phyloP scores from a whole-genome alignment of 371 early-diverging fungal species.

The Lichtheimia corymbifera region DNA sequence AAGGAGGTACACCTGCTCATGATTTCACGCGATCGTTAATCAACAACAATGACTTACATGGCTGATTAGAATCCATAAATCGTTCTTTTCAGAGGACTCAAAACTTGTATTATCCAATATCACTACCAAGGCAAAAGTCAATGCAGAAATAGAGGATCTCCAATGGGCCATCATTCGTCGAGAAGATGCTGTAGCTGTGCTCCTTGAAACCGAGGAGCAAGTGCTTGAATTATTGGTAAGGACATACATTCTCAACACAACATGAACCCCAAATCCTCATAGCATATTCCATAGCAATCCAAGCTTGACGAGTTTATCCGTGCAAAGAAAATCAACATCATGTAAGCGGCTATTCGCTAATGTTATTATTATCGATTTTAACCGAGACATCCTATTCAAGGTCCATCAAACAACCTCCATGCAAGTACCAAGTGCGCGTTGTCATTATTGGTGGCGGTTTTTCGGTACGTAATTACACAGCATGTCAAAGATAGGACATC shows the following conservation, averaged over 20 bases:
- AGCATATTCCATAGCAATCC: neutral
- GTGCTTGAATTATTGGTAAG: conserved; percentile 33
- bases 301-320: conserved; percentile 10
- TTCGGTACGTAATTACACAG: conserved; percentile 25
- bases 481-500: too few species aligned
- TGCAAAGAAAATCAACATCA: conserved; percentile 4
- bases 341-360: neutral
- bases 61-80: conserved; percentile 35
- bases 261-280: neutral
- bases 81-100: conserved; percentile 31
- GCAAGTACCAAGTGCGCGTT: conserved; percentile 22
- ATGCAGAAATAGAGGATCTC: conserved; percentile 20
- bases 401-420: conserved; percentile 1
- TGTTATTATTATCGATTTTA: too few species aligned
- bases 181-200: conserved; percentile 23
- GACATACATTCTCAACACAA: neutral
- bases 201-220: conserved; percentile 38
- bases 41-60: neutral
- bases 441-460: conserved; percentile 51
- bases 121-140: conserved; percentile 24
- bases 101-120: conserved; percentile 31
- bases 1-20: conserved; percentile 24
- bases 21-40: neutral
- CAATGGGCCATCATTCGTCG: conserved; percentile 31
- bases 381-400: too few species aligned